phyloP scores from a whole-genome alignment of 2,329 filamentous ascomycete genomes.

The Zarea fungicola region DNA sequence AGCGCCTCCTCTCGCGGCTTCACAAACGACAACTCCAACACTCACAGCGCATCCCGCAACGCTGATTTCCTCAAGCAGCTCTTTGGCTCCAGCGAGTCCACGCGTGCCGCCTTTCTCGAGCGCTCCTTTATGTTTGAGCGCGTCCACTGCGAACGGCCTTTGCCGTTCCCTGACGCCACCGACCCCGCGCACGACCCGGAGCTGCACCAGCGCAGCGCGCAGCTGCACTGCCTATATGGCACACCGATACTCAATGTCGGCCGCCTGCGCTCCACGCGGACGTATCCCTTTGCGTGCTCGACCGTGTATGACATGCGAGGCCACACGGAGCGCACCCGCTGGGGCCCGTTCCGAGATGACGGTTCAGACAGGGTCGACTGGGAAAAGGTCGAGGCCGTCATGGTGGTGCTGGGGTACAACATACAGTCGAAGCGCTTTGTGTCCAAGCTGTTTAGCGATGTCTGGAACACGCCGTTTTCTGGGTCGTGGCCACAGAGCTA shows the following conservation, averaged over 20 bases:
- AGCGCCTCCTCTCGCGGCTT: constrained; percentile 34
- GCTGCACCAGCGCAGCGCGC: constrained; percentile 60
- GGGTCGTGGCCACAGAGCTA: constrained; percentile 51
- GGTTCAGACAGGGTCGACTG: constrained; percentile 61
- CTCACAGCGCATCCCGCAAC: constrained; percentile 43
- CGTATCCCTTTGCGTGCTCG: constrained; percentile 59
- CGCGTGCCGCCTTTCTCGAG: constrained; percentile 56
- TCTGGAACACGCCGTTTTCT: constrained; percentile 53
- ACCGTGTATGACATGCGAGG: constrained; percentile 70
- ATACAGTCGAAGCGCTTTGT: constrained; percentile 44
- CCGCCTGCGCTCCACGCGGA: constrained; percentile 30
- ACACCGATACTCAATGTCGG: constrained; percentile 44
- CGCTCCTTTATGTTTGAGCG: constrained; percentile 58
- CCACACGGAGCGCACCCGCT: constrained; percentile 55
- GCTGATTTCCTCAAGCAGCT: constrained; percentile 38
- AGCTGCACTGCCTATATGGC: constrained; percentile 65
- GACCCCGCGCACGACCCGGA: constrained; percentile 23
- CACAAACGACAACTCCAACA: constrained; percentile 26
- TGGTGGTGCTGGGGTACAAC: constrained; percentile 64
- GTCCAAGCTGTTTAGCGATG: constrained; percentile 41
- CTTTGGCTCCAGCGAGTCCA: constrained; percentile 39
- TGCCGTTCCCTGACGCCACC: constrained; percentile 26
- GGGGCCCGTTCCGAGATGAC: constrained; percentile 69
- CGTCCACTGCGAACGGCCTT: constrained; percentile 36
- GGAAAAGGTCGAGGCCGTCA: constrained; percentile 73